A percentile compares a stretch with the other conserved stretches of the same genome.
These are phyloP conservation scores for Cicer cuneatum DNA, from an alignment of 306 rosid genomes.

Conservation along the genomic window DNA sequence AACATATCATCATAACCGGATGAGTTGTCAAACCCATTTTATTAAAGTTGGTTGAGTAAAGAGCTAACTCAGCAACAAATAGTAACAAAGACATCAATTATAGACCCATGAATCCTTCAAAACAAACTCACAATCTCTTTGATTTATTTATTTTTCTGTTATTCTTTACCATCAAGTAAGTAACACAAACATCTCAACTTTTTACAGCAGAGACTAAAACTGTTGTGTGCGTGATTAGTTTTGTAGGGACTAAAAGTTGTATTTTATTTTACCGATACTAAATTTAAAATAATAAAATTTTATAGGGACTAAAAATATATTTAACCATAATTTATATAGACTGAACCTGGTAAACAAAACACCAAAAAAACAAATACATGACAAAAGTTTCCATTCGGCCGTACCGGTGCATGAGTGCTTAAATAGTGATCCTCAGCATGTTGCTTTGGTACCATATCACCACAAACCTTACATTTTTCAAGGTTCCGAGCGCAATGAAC, in stretches of 20 bases:
- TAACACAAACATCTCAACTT: neutral
- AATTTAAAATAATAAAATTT: too few relatives aligned
- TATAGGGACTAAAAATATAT: too few relatives aligned
- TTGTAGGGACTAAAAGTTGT: too few relatives aligned
- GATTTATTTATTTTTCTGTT: neutral
- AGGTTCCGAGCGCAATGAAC: conserved; percentile 88
- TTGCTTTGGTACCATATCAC: conserved; percentile 83
- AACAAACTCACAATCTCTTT: neutral
- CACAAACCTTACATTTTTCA: conserved; percentile 83
- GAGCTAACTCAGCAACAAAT: neutral
- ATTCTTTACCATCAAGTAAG: conserved; percentile 7
- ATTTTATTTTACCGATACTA: too few relatives aligned
- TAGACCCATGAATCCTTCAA: conserved; percentile 4
- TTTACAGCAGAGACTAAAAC: too few relatives aligned
- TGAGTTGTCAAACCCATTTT: neutral
- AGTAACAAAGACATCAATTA: neutral
- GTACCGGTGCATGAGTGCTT: conserved; percentile 94
- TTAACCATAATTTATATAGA: neutral
- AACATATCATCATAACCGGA: neutral
- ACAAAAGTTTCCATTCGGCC: conserved; percentile 36
- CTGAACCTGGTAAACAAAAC: neutral
- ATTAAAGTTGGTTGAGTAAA: neutral
- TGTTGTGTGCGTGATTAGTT: too few relatives aligned
- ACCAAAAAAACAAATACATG: neutral
- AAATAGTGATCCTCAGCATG: conserved; percentile 77